Evolutionary conservation across 495 filamentous ascomycete species (phyloP).

Genomic region (Acidomyces sp.): DNA sequence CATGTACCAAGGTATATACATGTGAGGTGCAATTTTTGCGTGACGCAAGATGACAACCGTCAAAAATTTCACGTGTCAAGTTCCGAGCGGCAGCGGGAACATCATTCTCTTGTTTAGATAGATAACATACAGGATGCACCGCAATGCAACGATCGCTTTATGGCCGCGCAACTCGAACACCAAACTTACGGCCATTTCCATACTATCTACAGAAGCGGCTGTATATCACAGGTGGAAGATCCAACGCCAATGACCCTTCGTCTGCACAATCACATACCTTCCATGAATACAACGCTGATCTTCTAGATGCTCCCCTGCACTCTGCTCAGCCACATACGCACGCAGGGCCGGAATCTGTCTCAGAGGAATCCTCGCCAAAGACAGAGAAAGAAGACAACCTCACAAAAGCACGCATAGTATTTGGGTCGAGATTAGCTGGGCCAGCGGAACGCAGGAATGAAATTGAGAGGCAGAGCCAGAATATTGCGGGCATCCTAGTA

Average conservation of each 20-base stretch:
- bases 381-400: conserved; percentile 28
- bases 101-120: too few species aligned
- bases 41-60: too few species aligned
- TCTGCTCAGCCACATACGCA: conserved; percentile 31
- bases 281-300: conserved; percentile 32
- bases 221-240: too few species aligned
- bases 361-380: conserved; percentile 22
- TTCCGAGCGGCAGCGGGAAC: too few species aligned
- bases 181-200: too few species aligned
- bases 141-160: too few species aligned
- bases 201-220: too few species aligned
- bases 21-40: too few species aligned
- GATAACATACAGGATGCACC: too few species aligned
- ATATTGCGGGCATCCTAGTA: conserved; percentile 66
- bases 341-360: conserved; percentile 27
- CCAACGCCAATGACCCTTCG: background rate
- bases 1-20: too few species aligned
- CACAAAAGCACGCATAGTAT: conserved; percentile 51
- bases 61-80: too few species aligned
- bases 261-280: conserved; percentile 9
- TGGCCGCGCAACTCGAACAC: too few species aligned
- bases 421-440: conserved; percentile 62
- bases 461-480: conserved; percentile 42
- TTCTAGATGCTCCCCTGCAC: conserved; percentile 33
- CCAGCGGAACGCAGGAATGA: conserved; percentile 51